phyloP scores from a whole-genome alignment of 1,284 basidiomycete species.

The Sphaerobolus stellatus region DNA sequence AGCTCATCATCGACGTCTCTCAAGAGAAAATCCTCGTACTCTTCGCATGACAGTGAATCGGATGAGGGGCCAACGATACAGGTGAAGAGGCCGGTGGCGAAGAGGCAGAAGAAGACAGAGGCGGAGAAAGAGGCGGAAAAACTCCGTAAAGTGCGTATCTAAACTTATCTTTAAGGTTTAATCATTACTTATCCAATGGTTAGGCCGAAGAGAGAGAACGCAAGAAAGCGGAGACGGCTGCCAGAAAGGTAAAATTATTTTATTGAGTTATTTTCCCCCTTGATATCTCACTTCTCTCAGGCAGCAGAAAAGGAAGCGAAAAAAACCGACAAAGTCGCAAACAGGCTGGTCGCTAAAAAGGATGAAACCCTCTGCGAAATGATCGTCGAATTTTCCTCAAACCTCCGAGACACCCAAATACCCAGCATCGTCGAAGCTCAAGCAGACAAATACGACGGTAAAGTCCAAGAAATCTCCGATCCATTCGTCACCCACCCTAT shows the following conservation, averaged over 20 bases:
- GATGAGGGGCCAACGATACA: too few species aligned
- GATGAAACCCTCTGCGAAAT: conserved; percentile 11
- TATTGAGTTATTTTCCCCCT: background rate
- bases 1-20: too few species aligned
- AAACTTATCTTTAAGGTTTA: too few species aligned
- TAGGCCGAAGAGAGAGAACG: background rate
- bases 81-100: too few species aligned
- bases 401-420: background rate
- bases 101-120: too few species aligned
- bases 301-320: background rate
- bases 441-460: conserved; percentile 5
- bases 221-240: conserved; percentile 7
- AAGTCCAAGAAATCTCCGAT: background rate
- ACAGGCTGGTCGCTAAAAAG: conserved; percentile 13
- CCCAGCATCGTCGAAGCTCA: background rate
- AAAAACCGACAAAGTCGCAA: conserved; percentile 1
- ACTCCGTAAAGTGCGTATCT: too few species aligned
- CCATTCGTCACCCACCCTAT: background rate
- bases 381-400: conserved; percentile 9
- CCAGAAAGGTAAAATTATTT: conserved; percentile 1
- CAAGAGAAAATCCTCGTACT: too few species aligned
- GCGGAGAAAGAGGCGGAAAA: background rate
- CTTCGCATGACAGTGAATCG: too few species aligned
- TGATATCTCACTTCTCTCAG: background rate
- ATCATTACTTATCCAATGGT: too few species aligned